Conservation (phyloP, 257 asterid genomes). For the Leptodermis oblonga region DNA sequence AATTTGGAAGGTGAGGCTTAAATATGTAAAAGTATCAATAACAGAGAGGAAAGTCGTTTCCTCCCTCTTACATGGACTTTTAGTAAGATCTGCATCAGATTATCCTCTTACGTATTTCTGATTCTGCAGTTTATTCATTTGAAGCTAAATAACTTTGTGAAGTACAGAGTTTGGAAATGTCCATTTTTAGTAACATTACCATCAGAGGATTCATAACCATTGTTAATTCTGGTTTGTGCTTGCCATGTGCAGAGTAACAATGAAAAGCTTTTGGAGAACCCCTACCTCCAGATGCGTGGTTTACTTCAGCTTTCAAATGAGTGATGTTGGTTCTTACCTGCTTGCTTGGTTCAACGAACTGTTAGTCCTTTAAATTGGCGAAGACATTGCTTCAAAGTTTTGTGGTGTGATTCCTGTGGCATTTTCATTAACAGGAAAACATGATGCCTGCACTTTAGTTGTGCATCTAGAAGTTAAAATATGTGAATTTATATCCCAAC, state of each 20-base stretch:
- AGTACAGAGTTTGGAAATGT: neutral
- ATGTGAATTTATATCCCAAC: neutral
- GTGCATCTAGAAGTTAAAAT: conserved; percentile 6
- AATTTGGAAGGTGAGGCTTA: neutral
- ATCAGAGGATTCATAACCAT: conserved; percentile 2
- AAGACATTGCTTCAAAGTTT: conserved; percentile 15
- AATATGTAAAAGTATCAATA: neutral
- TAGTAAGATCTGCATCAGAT: neutral
- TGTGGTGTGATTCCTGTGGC: conserved; percentile 5
- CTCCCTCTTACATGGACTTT: conserved; percentile 1
- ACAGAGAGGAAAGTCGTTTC: neutral
- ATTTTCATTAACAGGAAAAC: neutral
- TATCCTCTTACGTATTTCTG: neutral
- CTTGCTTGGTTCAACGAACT: conserved; percentile 22
- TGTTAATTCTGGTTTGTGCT: conserved; percentile 25
- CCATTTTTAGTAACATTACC: conserved; percentile 12
- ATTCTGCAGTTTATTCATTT: neutral
- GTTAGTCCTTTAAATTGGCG: conserved; percentile 6
- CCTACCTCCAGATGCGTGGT: conserved; percentile 99
- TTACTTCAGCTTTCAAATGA: conserved; percentile 77
- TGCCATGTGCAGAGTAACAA: conserved; percentile 83
- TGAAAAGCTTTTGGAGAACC: conserved; percentile 98
- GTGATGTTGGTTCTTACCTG: conserved; percentile 27
- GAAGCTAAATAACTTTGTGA: neutral
- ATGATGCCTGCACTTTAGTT: conserved; percentile 5